A percentile compares a stretch with the other conserved stretches of the same genome.
phyloP scores from a whole-genome alignment of 2,329 filamentous ascomycete genomes.

The Pestalotiopsis sp. region DNA sequence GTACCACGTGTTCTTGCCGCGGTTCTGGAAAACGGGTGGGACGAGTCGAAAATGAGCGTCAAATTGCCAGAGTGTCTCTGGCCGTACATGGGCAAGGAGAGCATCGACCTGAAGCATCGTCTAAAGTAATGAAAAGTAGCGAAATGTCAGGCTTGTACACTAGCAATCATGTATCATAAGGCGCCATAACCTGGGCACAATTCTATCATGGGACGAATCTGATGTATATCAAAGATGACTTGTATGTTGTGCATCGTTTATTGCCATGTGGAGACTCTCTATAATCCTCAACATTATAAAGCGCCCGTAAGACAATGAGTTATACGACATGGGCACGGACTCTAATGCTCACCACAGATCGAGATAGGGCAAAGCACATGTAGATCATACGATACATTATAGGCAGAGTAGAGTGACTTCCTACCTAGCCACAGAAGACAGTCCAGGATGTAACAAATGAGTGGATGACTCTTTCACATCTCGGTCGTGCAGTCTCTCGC shows the following conservation, averaged over 20 bases:
- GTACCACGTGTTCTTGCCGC: conserved; percentile 89
- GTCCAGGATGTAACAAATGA: too few species aligned
- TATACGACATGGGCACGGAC: too few species aligned
- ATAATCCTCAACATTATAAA: background rate
- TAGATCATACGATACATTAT: too few species aligned
- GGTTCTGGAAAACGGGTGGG: conserved; percentile 88
- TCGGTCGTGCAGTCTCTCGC: too few species aligned
- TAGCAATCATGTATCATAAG: conserved; percentile 8
- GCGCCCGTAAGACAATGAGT: too few species aligned
- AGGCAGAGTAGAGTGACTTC: too few species aligned
- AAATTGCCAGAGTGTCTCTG: conserved; percentile 77
- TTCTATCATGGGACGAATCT: background rate
- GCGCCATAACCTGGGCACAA: background rate
- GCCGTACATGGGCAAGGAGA: conserved; percentile 79
- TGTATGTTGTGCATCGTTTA: background rate
- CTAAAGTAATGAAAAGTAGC: conserved; percentile 4
- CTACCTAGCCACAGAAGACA: too few species aligned
- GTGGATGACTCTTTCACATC: too few species aligned
- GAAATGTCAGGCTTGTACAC: background rate
- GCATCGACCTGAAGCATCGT: conserved; percentile 53
- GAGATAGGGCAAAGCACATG: too few species aligned
- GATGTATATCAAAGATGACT: background rate
- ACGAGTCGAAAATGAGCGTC: conserved; percentile 68
- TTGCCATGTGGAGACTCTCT: background rate
- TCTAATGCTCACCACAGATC: too few species aligned